Evolutionary conservation across 2,329 filamentous ascomycete genomes (phyloP).

Genomic region (Aspergillus felis): DNA sequence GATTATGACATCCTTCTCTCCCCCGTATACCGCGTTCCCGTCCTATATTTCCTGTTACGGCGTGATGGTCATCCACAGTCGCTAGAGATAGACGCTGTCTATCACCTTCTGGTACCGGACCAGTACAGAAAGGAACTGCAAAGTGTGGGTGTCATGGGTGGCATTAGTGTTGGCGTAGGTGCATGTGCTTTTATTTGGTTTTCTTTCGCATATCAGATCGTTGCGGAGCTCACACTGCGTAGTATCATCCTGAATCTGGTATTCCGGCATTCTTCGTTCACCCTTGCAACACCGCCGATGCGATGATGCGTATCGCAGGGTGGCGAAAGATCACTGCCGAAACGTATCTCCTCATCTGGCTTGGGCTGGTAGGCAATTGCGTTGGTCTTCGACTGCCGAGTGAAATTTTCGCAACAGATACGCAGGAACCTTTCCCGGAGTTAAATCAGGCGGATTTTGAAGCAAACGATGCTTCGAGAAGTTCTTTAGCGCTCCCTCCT

Average conservation of each 20-base stretch:
- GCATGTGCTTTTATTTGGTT: conserved; percentile 15
- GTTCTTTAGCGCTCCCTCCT: conserved; percentile 6
- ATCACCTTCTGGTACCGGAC: conserved; percentile 65
- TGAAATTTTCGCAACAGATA: conserved; percentile 49
- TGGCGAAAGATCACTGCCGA: conserved; percentile 40
- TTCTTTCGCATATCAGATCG: conserved; percentile 13
- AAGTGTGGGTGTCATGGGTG: conserved; percentile 61
- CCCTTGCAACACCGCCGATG: conserved; percentile 82
- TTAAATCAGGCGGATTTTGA: conserved; percentile 12
- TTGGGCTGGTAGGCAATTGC: conserved; percentile 77
- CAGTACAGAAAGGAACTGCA: conserved; percentile 61
- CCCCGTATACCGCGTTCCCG: conserved; percentile 69
- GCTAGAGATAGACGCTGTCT: conserved; percentile 64
- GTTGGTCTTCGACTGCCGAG: conserved; percentile 75
- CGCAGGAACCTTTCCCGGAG: conserved; percentile 18
- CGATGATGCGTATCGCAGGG: conserved; percentile 62
- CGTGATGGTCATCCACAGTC: conserved; percentile 54
- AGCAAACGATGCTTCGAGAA: conserved; percentile 12
- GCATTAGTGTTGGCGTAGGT: conserved; percentile 73
- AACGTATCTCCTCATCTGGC: conserved; percentile 81
- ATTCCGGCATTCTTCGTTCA: conserved; percentile 85
- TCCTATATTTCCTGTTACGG: conserved; percentile 69
- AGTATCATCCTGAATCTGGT: conserved; percentile 81
- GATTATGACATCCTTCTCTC: conserved; percentile 73
- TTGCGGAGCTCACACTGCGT: conserved; percentile 36